Evolutionary conservation across 192 early-diverging fungal species (phyloP), one percentile per base, ranked within the genome.

Genomic region (Kickxella alabastrina): DNA sequence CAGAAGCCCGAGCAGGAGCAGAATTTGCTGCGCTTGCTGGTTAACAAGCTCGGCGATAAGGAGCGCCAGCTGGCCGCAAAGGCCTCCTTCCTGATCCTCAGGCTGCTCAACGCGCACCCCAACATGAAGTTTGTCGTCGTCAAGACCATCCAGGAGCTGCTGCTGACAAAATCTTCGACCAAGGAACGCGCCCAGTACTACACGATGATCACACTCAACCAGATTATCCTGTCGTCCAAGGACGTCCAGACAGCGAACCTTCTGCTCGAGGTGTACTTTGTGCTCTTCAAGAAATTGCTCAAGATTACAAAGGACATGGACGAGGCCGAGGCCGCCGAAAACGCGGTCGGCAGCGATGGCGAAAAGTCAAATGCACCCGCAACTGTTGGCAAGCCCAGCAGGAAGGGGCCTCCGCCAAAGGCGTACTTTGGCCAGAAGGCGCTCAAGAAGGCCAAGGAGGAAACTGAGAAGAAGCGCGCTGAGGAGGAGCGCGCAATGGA

Each of bases 1-100:
- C 64, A 83, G 9, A 96, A 95, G 67, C 92, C 96, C 18, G 96
- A 99, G 71, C 92, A 96, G 68, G 96, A 99, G 69, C 87, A 92
- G 41, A 96, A 96, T 57, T 77, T 99, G 42, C 79, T 99, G 43
- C 81, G 86, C 32, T 61, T 99, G 28, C 83, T 99, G 22, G 84
- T 94, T 40, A 95, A 95, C 84, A 99, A 97, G 67, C 69, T 99
- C 31, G 96, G 96, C 57, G 96, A 98, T 70, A 76, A 79, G 18
- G 91, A 93, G 50, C 82, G 84, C 45, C 89, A 92, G 67, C 77
- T 93, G 15, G 87, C 92, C 0, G 88, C 91, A 35, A 93, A 93
- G 61, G 78, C 89, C 17, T 82, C 83, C 3, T 86, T 85, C 46
- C 77, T 92, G 49, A 68, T 97, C 21, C 78, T 86, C 29, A 80